Conservation (phyloP, 768 basidiomycete species). For the Pleurotus sapidus region DNA sequence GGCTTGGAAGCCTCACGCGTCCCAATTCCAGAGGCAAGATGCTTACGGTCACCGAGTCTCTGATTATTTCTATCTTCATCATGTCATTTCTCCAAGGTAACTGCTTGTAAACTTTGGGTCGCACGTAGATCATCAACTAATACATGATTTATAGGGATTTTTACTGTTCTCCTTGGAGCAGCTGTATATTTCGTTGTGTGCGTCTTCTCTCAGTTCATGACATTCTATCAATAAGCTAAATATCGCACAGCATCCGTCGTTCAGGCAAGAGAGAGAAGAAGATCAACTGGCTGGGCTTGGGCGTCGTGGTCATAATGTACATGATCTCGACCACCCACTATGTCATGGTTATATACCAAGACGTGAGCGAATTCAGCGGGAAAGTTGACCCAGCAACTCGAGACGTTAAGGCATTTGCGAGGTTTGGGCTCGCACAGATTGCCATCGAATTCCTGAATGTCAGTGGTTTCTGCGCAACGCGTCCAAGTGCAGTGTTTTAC, state of each 20-base stretch:
- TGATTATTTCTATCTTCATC: conserved; percentile 5
- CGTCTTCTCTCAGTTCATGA: not conserved
- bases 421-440: conserved; percentile 4
- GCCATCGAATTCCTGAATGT: conserved; percentile 7
- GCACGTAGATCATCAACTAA: no score
- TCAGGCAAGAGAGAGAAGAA: not conserved
- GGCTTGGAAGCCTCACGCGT: no score
- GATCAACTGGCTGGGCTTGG: conserved; percentile 3
- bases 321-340: conserved; percentile 1
- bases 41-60: conserved; percentile 1
- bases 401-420: conserved; percentile 5
- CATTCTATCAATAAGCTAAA: not conserved
- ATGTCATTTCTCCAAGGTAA: conserved; percentile 6
- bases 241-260: not conserved
- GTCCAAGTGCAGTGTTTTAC: not conserved
- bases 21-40: not conserved
- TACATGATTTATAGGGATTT: not conserved
- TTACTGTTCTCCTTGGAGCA: not conserved
- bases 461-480: not conserved
- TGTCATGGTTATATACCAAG: conserved; percentile 5
- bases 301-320: not conserved
- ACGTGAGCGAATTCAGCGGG: conserved; percentile 1
- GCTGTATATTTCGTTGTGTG: conserved; percentile 4
- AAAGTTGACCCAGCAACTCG: not conserved
- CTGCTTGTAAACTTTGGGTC: not conserved